Evolutionary conservation across 2,329 filamentous ascomycete species (phyloP), one percentile per base, ranked within the genome.

Genomic region (Xylaria sp.): DNA sequence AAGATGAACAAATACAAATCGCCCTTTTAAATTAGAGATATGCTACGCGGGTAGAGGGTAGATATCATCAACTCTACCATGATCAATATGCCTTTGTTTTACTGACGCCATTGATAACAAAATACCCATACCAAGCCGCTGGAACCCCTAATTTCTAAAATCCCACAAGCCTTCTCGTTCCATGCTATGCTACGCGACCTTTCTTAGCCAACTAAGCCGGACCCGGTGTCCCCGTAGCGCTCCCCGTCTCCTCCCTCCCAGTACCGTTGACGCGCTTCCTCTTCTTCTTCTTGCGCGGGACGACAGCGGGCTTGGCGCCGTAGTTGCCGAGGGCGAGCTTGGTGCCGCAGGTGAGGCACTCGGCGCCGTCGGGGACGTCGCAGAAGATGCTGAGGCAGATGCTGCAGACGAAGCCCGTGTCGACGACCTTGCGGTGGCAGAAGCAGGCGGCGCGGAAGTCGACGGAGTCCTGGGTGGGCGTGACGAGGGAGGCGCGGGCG

Each of bases 381-480:
- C 94, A 97, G 79, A 97, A 97, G 76, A 97, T 99, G 80, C 93
- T 97, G 54, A 99, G 84, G 78, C 96, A 99, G 74, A 99, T 94
- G 70, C 93, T 97, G 84, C 96, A 99, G 46, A 99, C 95, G 79
- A 93, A 99, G 9, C 94, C 96, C 1, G 94, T 89, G 81, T 98
- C 94, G 52, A 99, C 91, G 23, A 98, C 94, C 44, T 89, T 89
- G 60, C 95, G 88, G 82, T 99, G 96, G 79, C 96, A 99, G 83
- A 99, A 99, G 79, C 96, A 99, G 3, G 96, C 96, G n/a, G 97
- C 95, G 52, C 96, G 90, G 80, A 99, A 99, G 82, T 99, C 97
- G 52, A 99, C 94, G 54, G 92, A 90, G 65, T 94, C 92, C 46
- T 93, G 91, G 8, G 92, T 93, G 0, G 96, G 94, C 4, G 91